Percentiles rank a stretch among this genome's conserved stretches.
phyloP scores from a whole-genome alignment of 2,329 filamentous ascomycete genomes.

The Verticillium tricorpus region DNA sequence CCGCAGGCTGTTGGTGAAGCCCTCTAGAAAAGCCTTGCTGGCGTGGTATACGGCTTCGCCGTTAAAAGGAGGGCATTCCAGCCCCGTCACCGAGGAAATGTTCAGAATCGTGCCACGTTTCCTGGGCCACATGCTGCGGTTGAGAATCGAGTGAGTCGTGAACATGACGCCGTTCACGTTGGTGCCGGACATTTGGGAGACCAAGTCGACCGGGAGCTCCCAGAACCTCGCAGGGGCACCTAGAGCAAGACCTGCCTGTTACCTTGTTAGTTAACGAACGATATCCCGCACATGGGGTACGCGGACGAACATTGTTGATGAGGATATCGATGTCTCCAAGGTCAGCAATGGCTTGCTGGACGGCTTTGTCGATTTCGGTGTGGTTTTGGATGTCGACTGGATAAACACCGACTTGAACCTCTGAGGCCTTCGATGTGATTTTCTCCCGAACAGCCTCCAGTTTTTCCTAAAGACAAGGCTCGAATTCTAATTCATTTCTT shows the following conservation, averaged over 20 bases:
- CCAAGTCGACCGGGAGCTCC: conserved; percentile 33
- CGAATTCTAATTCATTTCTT: background rate
- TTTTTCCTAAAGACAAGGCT: background rate
- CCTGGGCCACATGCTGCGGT: conserved; percentile 32
- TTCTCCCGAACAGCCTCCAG: conserved; percentile 12
- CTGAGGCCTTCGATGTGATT: conserved; percentile 11
- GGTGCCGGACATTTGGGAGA: conserved; percentile 39
- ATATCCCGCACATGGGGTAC: background rate
- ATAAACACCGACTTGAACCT: conserved; percentile 6
- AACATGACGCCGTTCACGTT: conserved; percentile 45
- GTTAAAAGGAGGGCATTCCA: conserved; percentile 42
- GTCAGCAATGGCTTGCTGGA: conserved; percentile 24
- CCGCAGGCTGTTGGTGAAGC: conserved; percentile 42
- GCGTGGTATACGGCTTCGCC: conserved; percentile 46
- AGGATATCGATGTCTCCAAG: conserved; percentile 36
- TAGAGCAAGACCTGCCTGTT: conserved; percentile 37
- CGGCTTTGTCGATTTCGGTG: conserved; percentile 23
- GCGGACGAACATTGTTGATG: conserved; percentile 33
- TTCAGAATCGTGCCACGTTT: conserved; percentile 38
- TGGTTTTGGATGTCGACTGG: conserved; percentile 25
- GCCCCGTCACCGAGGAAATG: conserved; percentile 38
- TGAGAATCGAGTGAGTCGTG: conserved; percentile 38
- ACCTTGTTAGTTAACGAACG: background rate
- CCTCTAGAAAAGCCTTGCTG: conserved; percentile 41
- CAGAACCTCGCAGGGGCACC: conserved; percentile 38